These are phyloP conservation scores for Pseudomassariella vexata DNA, from an alignment of 2,329 filamentous ascomycete genomes.

Conservation along the genomic window DNA sequence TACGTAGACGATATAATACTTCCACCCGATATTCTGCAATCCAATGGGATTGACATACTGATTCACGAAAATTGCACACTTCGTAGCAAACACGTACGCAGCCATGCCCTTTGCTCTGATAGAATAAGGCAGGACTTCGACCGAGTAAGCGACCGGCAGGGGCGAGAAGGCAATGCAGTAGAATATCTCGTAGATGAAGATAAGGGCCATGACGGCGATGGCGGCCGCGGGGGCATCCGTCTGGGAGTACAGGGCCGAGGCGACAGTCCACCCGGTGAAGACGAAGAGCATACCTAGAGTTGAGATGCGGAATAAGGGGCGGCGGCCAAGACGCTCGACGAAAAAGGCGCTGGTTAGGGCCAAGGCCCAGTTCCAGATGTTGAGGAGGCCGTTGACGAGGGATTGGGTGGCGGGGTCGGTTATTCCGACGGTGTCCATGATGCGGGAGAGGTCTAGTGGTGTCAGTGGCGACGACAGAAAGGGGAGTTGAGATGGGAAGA, in stretches of 20 bases:
- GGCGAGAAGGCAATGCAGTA: constrained; percentile 52
- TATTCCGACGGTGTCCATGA: constrained; percentile 25
- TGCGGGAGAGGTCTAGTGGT: constrained; percentile 22
- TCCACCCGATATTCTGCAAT: constrained; percentile 42
- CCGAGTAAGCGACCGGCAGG: constrained; percentile 41
- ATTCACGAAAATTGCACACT: constrained; percentile 23
- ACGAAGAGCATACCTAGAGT: constrained; percentile 21
- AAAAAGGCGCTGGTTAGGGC: constrained; percentile 3
- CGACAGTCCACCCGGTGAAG: constrained; percentile 29
- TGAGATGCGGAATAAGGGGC: constrained; percentile 10
- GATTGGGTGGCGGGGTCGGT: constrained; percentile 23
- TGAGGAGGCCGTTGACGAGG: constrained; percentile 24
- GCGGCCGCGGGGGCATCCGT: constrained; percentile 22
- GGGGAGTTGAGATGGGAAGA: too few species aligned
- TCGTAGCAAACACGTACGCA: constrained; percentile 20
- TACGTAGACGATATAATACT: constrained; percentile 54
- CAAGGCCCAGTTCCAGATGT: constrained; percentile 6
- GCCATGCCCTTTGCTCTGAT: constrained; percentile 45
- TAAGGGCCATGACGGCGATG: constrained; percentile 26
- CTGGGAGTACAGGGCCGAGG: constrained; percentile 25
- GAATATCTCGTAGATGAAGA: constrained; percentile 33
- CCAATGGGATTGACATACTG: constrained; percentile 45
- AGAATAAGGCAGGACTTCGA: constrained; percentile 48
- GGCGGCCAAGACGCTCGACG: constrained; percentile 9
- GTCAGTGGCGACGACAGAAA: too few species aligned